These are phyloP conservation scores for Periconia digitata DNA, from an alignment of 2,329 filamentous ascomycete genomes.

Conservation along the genomic window DNA sequence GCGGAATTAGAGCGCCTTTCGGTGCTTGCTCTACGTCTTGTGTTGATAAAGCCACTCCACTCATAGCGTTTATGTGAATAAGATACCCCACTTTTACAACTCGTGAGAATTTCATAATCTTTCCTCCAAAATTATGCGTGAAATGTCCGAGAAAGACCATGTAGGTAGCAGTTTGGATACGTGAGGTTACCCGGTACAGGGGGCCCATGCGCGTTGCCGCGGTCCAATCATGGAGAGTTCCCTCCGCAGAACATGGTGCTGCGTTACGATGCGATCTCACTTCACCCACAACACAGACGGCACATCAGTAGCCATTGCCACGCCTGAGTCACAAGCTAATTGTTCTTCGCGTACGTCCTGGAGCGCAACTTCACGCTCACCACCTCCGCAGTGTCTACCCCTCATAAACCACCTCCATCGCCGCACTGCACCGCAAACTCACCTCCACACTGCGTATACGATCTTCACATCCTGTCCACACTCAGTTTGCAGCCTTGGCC, in stretches of 20 bases:
- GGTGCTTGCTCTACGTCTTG: not conserved
- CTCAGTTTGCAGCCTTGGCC: too few relatives aligned
- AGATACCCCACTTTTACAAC: slow-evolving; percentile 23
- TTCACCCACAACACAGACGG: not conserved
- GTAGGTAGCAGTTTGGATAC: too few relatives aligned
- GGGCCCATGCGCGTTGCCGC: not conserved
- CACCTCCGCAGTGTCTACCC: not conserved
- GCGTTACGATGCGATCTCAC: not conserved
- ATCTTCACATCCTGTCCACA: not conserved
- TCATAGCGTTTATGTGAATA: slow-evolving; percentile 17
- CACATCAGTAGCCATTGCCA: not conserved
- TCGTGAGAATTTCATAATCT: not conserved
- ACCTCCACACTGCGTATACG: not conserved
- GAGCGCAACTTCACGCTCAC: too few relatives aligned
- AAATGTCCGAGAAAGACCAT: too few relatives aligned
- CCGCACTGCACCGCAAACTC: not conserved
- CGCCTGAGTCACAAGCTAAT: not conserved
- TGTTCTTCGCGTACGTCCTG: too few relatives aligned
- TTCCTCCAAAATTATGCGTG: not conserved
- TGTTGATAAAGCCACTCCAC: slow-evolving; percentile 4
- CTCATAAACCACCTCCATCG: not conserved
- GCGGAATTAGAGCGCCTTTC: not conserved
- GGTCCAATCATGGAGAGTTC: not conserved
- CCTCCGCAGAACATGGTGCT: not conserved
- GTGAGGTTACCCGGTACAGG: not conserved